Base-by-base conservation (phyloP, 257 asterid species). In the Avicennia marina region DNA sequence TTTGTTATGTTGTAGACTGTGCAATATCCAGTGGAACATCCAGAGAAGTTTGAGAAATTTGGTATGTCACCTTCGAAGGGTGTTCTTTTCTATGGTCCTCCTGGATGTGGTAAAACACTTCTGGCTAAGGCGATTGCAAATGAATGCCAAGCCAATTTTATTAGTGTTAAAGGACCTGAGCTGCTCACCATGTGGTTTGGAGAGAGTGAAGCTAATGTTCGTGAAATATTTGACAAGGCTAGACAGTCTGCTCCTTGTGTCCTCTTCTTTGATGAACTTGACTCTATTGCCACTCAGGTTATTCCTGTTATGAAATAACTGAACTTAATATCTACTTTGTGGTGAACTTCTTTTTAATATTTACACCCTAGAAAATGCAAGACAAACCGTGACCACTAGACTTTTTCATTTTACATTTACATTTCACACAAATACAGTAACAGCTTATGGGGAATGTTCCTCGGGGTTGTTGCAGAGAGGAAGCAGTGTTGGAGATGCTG, bases 121-220 rank as follows among this genome's bases (percentile, higher is more conserved):
- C 76, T 81, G 24, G 89, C 90, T 55, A 82, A 78, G 76, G 90
- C 90, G 36, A 76, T 82, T 33, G 84, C 90, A 32, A 82, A 82
- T 31, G 90, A 82, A 71, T 78, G 86, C 27, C 86, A 75, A 61
- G 89, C 86, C 65, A 82, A 78, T 47, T 78, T 78, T 58, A 81
- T 81, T 19, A 74, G 87, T 53, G 55, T 81, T 15, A 81, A 81
- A 73, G 89, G 89, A 11, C 89, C 86, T 20, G 89, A 81, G 59
- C 57, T 81, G 65, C 86, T 81, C 31, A 81, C 89, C 7, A 82
- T 79, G 90, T 82, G 86, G 86, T 82, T 82, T 31, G 90, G 90
- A 50, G 89, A 81, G 72, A 81, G 89, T 73, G 89, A 82, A 54
- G 86, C 90, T n/a, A 82, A 82, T 68, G 86, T 82, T 39, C 79